Conservation (phyloP, 352 stramenopile species). For the Hyaloperonospora arabidopsidis region DNA sequence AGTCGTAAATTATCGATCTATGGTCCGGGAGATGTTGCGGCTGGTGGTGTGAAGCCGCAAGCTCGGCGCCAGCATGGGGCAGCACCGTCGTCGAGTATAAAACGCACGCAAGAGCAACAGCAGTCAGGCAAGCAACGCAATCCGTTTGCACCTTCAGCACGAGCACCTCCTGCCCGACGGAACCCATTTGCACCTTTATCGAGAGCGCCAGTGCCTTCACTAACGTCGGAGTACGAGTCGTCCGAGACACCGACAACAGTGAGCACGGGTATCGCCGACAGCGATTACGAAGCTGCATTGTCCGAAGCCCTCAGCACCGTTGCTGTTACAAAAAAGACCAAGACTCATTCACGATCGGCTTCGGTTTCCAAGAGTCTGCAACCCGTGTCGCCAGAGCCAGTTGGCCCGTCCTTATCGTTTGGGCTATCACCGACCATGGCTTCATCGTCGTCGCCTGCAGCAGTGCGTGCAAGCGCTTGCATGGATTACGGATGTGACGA, state of each 20-base stretch:
- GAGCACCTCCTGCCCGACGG: conserved; percentile 16
- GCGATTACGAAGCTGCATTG: conserved; percentile 30
- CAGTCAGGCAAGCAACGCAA: conserved; percentile 24
- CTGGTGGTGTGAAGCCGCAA: background rate
- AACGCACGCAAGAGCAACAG: conserved; percentile 16
- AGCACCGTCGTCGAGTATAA: conserved; percentile 9
- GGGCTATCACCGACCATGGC: conserved; percentile 11
- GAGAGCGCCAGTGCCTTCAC: conserved; percentile 13
- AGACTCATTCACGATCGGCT: conserved; percentile 6
- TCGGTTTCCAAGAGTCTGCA: conserved; percentile 4
- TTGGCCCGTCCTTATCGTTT: background rate
- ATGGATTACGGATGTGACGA: conserved; percentile 61
- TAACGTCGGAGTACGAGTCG: conserved; percentile 23
- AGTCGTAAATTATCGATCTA: conserved; percentile 67
- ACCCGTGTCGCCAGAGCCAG: conserved; percentile 3
- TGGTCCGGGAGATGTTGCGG: conserved; percentile 10
- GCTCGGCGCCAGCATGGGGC: conserved; percentile 26
- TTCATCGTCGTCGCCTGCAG: conserved; percentile 14
- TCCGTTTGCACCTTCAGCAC: conserved; percentile 23
- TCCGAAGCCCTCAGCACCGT: conserved; percentile 26
- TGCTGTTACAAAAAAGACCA: conserved; percentile 19
- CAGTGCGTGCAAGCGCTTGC: conserved; percentile 18
- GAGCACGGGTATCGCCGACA: conserved; percentile 21
- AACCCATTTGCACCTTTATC: conserved; percentile 36
- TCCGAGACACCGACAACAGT: conserved; percentile 15